Percentiles rank a stretch among this genome's conserved stretches.
Conservation (phyloP, 495 filamentous ascomycete species). For the Aspergillus asperescens region DNA sequence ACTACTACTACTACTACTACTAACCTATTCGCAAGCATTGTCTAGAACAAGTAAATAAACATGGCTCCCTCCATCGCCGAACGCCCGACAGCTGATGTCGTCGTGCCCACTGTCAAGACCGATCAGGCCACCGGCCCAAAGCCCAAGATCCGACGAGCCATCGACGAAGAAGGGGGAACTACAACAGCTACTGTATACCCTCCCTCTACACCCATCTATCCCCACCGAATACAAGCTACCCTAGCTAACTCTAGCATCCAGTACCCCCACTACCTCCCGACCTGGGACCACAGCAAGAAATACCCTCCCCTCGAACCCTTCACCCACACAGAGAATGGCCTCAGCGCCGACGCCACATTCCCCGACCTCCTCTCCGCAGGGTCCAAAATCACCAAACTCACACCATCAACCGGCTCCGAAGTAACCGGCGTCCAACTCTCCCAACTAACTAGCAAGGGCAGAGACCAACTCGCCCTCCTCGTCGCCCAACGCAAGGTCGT, state of each 20-base stretch:
- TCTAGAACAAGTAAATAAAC: too few relatives aligned
- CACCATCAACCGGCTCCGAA: conserved; percentile 70
- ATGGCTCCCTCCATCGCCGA: conserved; percentile 10
- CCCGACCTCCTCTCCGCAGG: conserved; percentile 56
- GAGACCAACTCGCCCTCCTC: conserved; percentile 75
- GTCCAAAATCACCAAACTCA: conserved; percentile 49
- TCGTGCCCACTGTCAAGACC: conserved; percentile 8
- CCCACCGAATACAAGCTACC: neutral
- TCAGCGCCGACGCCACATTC: conserved; percentile 61
- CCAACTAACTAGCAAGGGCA: conserved; percentile 58
- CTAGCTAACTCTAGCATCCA: neutral
- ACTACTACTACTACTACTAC: too few relatives aligned
- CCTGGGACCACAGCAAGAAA: conserved; percentile 9
- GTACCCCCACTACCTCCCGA: conserved; percentile 11
- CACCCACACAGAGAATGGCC: conserved; percentile 66
- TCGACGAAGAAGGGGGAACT: conserved; percentile 9
- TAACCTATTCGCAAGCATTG: too few relatives aligned
- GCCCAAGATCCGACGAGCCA: neutral
- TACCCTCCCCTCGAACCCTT: conserved; percentile 59
- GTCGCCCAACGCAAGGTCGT: conserved; percentile 77
- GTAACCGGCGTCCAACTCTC: conserved; percentile 72
- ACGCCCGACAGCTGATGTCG: neutral
- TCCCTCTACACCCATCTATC: neutral
- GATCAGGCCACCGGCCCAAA: neutral
- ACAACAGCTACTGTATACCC: conserved; percentile 8